Base-by-base conservation (phyloP, 495 filamentous ascomycete species). In the Trichocladium antarcticum region DNA sequence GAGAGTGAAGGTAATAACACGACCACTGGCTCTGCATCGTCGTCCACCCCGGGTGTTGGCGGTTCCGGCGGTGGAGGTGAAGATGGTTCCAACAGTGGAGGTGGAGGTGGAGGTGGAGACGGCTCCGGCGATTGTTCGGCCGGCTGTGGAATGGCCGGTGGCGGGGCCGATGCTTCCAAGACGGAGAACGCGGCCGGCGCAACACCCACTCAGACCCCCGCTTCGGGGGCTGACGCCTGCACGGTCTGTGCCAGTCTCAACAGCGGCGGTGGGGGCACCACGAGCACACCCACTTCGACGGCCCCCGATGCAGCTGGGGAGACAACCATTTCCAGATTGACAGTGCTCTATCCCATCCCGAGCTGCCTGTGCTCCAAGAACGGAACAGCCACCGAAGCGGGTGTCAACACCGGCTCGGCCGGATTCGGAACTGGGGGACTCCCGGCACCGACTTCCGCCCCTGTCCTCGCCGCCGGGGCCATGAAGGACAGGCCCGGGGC, bases 321-420 rank as follows among this genome's bases (percentile, higher is more conserved):
- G 15, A 42, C 38, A 10, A 6, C 12, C 9, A 12, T 49, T 28
- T 40, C 46, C 38, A 42, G 21, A 5, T 31, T 49, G 31, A 49
- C 47, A 9, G 29, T 29, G 2, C 5, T 49, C 39, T 49, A 41
- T 20, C 37, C 38, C 31, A 49, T 49, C 31, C 32, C 38, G 28
- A 10, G n/a, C 11, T 49, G 46, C 46, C 14, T 28, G 2, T 42
- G 46, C 38, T 41, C 38, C 3, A 15, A 41, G 5, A 4, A 21
- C 19, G 5, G 2, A 19, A 22, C 17, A 15, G 38, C 8, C 3
- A 41, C 38, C 1, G 37, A 2, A 2, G 11, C 37, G 10, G 17
- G 2, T 20, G 14, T 12, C 27, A 40, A 34, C 11, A 47, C 35
- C 8, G 36, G 7, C 22, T 12, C 44, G 1, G 24, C 16, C 14